These are phyloP conservation scores for Limnanthes douglasii DNA, from an alignment of 345 rosid genomes.

Conservation along the genomic window DNA sequence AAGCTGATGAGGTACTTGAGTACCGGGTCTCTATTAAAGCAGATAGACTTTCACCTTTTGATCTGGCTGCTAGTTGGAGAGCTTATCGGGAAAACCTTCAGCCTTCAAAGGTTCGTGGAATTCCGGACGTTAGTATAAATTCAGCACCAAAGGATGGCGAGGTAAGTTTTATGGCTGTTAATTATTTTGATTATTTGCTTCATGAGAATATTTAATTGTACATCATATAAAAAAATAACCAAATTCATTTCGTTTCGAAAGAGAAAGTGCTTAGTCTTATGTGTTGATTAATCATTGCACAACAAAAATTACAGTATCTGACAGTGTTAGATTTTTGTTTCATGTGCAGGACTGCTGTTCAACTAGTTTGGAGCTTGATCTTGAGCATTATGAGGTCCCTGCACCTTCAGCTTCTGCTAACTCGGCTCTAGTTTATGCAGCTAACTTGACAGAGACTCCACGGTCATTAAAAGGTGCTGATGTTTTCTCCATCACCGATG, in stretches of 20 bases:
- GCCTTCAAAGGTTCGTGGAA: constrained; percentile 90
- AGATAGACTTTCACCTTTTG: constrained; percentile 90
- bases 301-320: too few species aligned
- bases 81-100: constrained; percentile 85
- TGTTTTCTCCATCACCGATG: constrained; percentile 31
- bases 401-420: constrained; percentile 76
- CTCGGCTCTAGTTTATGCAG: constrained; percentile 71
- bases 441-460: constrained; percentile 86
- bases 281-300: too few species aligned
- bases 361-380: constrained; percentile 86
- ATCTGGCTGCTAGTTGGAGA: constrained; percentile 98
- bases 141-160: constrained; percentile 43
- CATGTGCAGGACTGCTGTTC: constrained; percentile 50
- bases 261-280: too few species aligned
- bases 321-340: too few species aligned
- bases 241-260: too few species aligned
- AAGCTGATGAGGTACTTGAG: constrained; percentile 44
- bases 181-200: too few species aligned
- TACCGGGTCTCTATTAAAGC: constrained; percentile 52
- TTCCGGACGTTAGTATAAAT: constrained; percentile 89
- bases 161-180: constrained; percentile 31
- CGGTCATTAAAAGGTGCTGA: constrained; percentile 43
- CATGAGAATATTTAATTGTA: too few species aligned
- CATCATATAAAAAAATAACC: too few species aligned
- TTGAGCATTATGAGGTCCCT: constrained; percentile 91